Base-by-base conservation (phyloP, 164 flowering plant species). In the Buxus sempervirens region DNA sequence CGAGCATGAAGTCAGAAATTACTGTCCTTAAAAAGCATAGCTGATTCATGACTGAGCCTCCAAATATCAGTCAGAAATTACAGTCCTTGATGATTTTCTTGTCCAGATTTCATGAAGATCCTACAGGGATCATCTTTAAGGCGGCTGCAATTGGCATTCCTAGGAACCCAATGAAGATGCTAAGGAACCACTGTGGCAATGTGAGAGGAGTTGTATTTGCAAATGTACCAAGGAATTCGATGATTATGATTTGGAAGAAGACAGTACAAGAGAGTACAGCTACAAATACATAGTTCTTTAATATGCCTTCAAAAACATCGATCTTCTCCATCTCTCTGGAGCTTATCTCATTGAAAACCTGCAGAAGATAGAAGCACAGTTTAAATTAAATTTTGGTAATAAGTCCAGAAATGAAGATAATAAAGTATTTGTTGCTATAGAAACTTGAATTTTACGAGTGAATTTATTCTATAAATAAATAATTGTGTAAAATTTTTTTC, bases 271-370 rank as follows among this genome's bases (percentile, higher is more conserved):
- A 27, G 5, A 93, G 83, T 20, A 93, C 97, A 24, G 76, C 73
- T 21, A 87, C 93, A 73, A 93, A 93, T 32, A 93, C 93, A 64
- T 90, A 80, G 78, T 93, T 93, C 75, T 88, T 73, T 75, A 90
- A 69, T 64, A 93, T 88, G 64, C 96, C 98, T 64, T 84, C 60
- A 71, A 93, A 84, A 18, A 93, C 97, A 66, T 93, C 81, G 64
- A 89, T 86, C 76, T 89, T 85, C 67, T 93, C 98, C 98, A 93
- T 89, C 63, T 93, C 97, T 66, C 97, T 81, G 21, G 98, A 91
- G 82, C 86, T 93, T 70, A 93, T 82, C 82, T 93, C 97, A 71
- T 93, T 93, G 80, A 93, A 93, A 53, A 85, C 92, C 98, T 93
- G 89, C 70, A 80, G 54, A 65, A 62, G 36, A 63, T 60, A 54